Percentiles rank a stretch among this genome's conserved stretches.
Evolutionary conservation across 257 asterid genomes (phyloP).

Genomic region (Orobanche coerulescens): DNA sequence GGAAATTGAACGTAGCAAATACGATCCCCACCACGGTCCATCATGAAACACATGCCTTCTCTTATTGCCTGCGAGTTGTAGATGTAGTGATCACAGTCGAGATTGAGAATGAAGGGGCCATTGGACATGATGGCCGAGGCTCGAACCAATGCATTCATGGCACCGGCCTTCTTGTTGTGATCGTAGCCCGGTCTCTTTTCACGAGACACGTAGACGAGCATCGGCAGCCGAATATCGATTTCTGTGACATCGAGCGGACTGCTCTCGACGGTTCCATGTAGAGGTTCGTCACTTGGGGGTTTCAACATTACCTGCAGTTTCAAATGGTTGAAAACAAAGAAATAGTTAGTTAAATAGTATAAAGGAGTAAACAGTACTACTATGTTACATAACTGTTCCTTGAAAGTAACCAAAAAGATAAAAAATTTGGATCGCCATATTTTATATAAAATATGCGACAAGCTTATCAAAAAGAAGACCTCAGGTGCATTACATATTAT

Average conservation of each 20-base stretch:
- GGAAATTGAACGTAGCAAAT: conserved; percentile 74
- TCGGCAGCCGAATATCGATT: conserved; percentile 76
- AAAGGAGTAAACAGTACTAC: too few species aligned
- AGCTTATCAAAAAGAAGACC: too few species aligned
- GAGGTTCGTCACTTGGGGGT: conserved; percentile 78
- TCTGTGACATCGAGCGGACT: conserved; percentile 56
- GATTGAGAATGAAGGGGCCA: conserved; percentile 85
- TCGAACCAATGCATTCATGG: conserved; percentile 85
- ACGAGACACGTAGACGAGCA: conserved; percentile 82
- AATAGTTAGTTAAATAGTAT: too few species aligned
- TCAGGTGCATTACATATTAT: too few species aligned
- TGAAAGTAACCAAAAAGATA: neutral
- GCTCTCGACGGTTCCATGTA: conserved; percentile 45
- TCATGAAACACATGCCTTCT: conserved; percentile 86
- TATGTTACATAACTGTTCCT: too few species aligned
- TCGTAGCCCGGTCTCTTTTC: conserved; percentile 88
- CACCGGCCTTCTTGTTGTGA: conserved; percentile 94
- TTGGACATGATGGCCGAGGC: conserved; percentile 90
- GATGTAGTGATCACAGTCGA: conserved; percentile 88
- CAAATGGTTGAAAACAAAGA: neutral
- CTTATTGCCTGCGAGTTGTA: conserved; percentile 73
- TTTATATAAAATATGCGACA: too few species aligned
- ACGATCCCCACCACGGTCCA: conserved; percentile 88
- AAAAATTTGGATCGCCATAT: neutral
- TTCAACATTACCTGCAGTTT: conserved; percentile 77